Evolutionary conservation across 116 monocot genomes (phyloP), one percentile per base, ranked within the genome.

Genomic region (Trichopus zeylanicus): DNA sequence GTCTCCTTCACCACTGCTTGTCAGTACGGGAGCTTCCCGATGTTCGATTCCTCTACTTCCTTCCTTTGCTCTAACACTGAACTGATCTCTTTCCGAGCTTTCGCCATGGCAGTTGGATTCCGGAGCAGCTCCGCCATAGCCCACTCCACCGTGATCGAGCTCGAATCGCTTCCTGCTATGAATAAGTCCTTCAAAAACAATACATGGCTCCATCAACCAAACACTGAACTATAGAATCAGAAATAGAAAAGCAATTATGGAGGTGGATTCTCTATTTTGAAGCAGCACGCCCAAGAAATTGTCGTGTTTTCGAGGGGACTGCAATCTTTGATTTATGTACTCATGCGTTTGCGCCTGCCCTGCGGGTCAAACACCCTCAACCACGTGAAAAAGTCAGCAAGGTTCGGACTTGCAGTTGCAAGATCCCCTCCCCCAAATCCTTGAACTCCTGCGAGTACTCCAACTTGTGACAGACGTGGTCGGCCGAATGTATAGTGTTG

Each of bases 51-150:
- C 21, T 49, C 49, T 20, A 24, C 22, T 4, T 57, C 51, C 34
- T 23, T 48, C n/a, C 20, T 48, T 7, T 34, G 7, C 0, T 55
- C 66, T 10, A 76, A 16, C 1, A 27, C 48, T 3, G 32, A 31
- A 4, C 5, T 12, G 26, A 78, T 48, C 49, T 73, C 78, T 2
- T 32, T 20, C 1, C 35, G 64, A 10, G 55, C 69, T 19, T 10
- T 73, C 6, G 48, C 30, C 73, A 78, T 68, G 13, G 24, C 13
- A 3, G 3, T 15, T 6, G 73, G 78, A 48, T 68, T 20, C 13
- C 28, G 59, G 46, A 73, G 68, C 37, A 78, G 30, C 46, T 69
- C 78, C 0, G 57, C 59, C 78, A 78, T 78, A 19, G 63, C 78
- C 61, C 72, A 78, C 47, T 72, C 77, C 12, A 73, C 15, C 7